A percentile compares a stretch with the other conserved stretches of the same genome.
Conservation (phyloP, 169 alveolate species). For the Plasmodium coatneyi region DNA sequence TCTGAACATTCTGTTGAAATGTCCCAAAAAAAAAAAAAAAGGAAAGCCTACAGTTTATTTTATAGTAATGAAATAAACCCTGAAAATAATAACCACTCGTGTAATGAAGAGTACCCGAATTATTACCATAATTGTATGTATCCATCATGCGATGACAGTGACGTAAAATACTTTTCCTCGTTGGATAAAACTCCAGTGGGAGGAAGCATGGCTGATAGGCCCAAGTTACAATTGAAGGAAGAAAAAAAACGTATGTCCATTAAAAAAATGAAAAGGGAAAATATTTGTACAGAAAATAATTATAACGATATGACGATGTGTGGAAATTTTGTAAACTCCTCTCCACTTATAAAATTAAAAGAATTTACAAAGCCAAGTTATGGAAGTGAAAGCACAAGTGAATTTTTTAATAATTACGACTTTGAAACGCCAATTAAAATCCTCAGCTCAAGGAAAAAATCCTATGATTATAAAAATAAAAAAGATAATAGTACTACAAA, state of each 20-base stretch:
- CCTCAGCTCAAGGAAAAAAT: slow-evolving; percentile 12
- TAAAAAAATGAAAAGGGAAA: slow-evolving; percentile 57
- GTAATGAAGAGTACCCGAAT: slow-evolving; percentile 22
- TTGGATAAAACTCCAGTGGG: slow-evolving; percentile 33
- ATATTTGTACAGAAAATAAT: slow-evolving; percentile 34
- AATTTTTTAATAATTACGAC: slow-evolving; percentile 63
- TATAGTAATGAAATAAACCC: slow-evolving; percentile 58
- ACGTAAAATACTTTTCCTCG: neutral
- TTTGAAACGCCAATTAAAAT: slow-evolving; percentile 61
- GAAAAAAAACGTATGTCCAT: slow-evolving; percentile 5
- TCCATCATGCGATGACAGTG: slow-evolving; percentile 41
- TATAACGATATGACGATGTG: neutral
- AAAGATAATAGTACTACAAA: slow-evolving; percentile 35
- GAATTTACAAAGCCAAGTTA: slow-evolving; percentile 19
- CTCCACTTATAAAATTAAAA: slow-evolving; percentile 44
- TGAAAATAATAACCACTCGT: neutral
- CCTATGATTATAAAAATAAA: slow-evolving; percentile 32
- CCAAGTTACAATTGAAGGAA: neutral
- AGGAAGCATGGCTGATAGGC: slow-evolving; percentile 16
- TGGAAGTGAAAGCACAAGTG: slow-evolving; percentile 67
- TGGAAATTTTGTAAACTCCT: slow-evolving; percentile 28
- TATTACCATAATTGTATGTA: slow-evolving; percentile 9
- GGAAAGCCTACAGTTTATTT: slow-evolving; percentile 73
- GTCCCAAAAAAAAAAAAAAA: slow-evolving; percentile 22
- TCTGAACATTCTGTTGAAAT: slow-evolving; percentile 9